These are phyloP conservation scores for Fusarium buharicum DNA, from an alignment of 2,329 filamentous ascomycete genomes.

Conservation along the genomic window DNA sequence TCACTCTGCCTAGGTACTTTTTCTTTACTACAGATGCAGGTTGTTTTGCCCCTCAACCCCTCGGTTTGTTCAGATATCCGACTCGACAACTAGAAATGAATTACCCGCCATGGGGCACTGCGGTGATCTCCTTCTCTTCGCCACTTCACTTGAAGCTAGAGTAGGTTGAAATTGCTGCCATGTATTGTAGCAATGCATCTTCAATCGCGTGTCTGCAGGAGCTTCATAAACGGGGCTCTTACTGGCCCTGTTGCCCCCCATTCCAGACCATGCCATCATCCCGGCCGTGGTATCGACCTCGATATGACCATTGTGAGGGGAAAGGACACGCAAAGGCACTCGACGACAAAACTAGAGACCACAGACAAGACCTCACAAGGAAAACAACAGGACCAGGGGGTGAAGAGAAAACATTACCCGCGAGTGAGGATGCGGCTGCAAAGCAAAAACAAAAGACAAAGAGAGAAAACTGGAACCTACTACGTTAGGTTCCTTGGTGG, in stretches of 20 bases:
- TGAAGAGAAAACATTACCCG: conserved; percentile 19
- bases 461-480: conserved; percentile 34
- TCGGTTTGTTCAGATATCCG: conserved; percentile 28
- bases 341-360: conserved; percentile 13
- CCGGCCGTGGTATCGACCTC: conserved; percentile 19
- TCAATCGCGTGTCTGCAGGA: conserved; percentile 45
- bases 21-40: conserved; percentile 9
- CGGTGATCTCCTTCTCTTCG: conserved; percentile 44
- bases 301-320: conserved; percentile 10
- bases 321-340: conserved; percentile 3
- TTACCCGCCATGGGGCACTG: conserved; percentile 39
- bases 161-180: conserved; percentile 43
- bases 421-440: conserved; percentile 24
- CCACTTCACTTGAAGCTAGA: conserved; percentile 44
- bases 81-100: conserved; percentile 37
- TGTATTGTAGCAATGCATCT: conserved; percentile 38
- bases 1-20: conserved; percentile 6
- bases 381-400: conserved; percentile 3
- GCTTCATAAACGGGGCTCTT: conserved; percentile 37
- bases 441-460: conserved; percentile 17
- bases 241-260: conserved; percentile 34
- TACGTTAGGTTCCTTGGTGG: conserved; percentile 39
- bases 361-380: conserved; percentile 3
- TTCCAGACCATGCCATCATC: conserved; percentile 36
- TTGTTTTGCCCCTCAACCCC: conserved; percentile 33